phyloP scores from a whole-genome alignment of 768 basidiomycete species.

The Amanita muscaria region DNA sequence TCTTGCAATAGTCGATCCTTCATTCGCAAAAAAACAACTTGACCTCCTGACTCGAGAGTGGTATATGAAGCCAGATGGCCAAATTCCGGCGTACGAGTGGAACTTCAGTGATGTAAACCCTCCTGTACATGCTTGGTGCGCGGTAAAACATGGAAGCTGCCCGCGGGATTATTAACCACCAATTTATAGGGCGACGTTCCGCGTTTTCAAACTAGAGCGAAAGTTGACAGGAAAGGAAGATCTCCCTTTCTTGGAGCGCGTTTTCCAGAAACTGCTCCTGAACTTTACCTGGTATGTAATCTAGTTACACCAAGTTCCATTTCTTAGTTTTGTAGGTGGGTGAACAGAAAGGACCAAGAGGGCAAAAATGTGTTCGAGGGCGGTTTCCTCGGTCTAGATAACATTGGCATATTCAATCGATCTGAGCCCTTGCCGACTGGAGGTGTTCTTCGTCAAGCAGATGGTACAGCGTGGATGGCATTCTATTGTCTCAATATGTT shows the following conservation, averaged over 20 bases:
- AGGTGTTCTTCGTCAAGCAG: constrained; percentile 89
- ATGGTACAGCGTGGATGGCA: constrained; percentile 99
- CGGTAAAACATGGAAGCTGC: too few relatives aligned
- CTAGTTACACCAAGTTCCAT: background rate
- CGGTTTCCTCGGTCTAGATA: constrained; percentile 95
- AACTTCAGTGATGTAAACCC: constrained; percentile 98
- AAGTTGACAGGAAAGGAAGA: constrained; percentile 91
- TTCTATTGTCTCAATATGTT: constrained; percentile 97
- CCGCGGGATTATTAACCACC: constrained; percentile 4
- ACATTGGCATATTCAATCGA: constrained; percentile 96
- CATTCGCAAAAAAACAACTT: constrained; percentile 96
- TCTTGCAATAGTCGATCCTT: constrained; percentile 88
- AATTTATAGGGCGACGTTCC: constrained; percentile 79
- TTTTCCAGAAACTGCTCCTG: constrained; percentile 93
- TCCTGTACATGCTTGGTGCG: constrained; percentile 94
- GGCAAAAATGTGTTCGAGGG: constrained; percentile 98
- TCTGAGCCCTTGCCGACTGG: constrained; percentile 96
- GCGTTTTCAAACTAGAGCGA: constrained; percentile 98
- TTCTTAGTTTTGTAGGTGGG: constrained; percentile 60
- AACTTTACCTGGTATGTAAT: constrained; percentile 89
- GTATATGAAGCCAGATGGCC: constrained; percentile 99
- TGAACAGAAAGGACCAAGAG: constrained; percentile 92
- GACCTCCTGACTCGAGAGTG: constrained; percentile 95
- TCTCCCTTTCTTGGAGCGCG: constrained; percentile 86
- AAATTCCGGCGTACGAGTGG: constrained; percentile 99